Percentiles rank a stretch among this genome's conserved stretches.
phyloP scores from a whole-genome alignment of 768 basidiomycete genomes.

The Multifurca ochricompacta region DNA sequence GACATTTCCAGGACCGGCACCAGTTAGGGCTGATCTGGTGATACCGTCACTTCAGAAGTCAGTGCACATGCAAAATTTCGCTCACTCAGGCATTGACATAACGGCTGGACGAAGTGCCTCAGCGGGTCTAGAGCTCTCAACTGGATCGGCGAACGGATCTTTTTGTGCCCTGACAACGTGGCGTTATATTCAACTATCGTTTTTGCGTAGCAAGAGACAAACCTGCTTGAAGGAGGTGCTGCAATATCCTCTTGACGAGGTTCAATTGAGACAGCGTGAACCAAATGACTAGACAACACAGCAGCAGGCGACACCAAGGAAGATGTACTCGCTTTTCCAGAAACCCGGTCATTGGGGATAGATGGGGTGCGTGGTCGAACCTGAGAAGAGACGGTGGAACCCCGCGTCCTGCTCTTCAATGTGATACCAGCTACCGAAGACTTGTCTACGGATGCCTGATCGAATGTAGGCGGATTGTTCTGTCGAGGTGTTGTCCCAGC shows the following conservation, averaged over 20 bases:
- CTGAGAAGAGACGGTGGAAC: slow-evolving; percentile 20
- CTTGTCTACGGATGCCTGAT: slow-evolving; percentile 2
- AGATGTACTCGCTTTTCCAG: slow-evolving; percentile 14
- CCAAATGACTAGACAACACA: not conserved
- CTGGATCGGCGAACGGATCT: slow-evolving; percentile 10
- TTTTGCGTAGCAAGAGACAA: not conserved
- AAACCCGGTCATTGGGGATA: slow-evolving; percentile 11
- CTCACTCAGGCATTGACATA: slow-evolving; percentile 9
- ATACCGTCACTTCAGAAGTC: not conserved
- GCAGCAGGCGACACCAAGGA: slow-evolving; percentile 13
- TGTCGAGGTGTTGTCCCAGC: slow-evolving; percentile 1
- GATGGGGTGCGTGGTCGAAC: slow-evolving; percentile 17
- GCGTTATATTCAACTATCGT: not conserved
- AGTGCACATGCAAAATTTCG: not conserved
- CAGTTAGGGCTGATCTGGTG: not conserved
- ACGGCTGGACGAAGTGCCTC: not conserved
- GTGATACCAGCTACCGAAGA: slow-evolving; percentile 4
- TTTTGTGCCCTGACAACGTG: not conserved
- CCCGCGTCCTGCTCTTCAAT: slow-evolving; percentile 15
- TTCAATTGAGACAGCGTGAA: not conserved
- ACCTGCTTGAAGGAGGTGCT: not conserved
- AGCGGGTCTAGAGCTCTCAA: not conserved
- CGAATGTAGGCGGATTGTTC: not conserved
- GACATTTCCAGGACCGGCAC: not conserved
- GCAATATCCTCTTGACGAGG: slow-evolving; percentile 4